A percentile compares a stretch with the other conserved stretches of the same genome.
Conservation (phyloP, 1,284 basidiomycete genomes). For the Sutorius eximius region DNA sequence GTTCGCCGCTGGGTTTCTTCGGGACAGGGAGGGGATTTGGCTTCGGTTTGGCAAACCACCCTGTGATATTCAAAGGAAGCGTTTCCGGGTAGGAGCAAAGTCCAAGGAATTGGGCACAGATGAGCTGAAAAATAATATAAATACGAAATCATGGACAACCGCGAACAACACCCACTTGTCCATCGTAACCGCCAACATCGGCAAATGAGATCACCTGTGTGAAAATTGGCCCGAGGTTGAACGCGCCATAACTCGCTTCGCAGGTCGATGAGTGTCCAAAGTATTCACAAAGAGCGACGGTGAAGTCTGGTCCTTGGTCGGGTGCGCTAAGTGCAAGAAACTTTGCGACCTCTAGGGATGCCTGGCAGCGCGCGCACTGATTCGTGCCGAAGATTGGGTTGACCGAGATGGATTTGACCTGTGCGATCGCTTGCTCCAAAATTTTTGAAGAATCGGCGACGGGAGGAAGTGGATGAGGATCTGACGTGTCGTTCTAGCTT, state of each 20-base stretch:
- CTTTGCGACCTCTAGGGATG: conserved; percentile 63
- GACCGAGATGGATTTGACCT: conserved; percentile 52
- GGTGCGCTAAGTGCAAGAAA: conserved; percentile 67
- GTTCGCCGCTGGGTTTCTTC: conserved; percentile 58
- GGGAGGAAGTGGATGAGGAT: conserved; percentile 66
- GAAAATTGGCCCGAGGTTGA: conserved; percentile 56
- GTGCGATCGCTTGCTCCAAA: conserved; percentile 50
- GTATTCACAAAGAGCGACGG: conserved; percentile 60
- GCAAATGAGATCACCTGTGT: conserved; percentile 70
- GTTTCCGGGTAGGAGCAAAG: conserved; percentile 53
- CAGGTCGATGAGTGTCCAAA: conserved; percentile 59
- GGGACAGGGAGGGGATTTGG: conserved; percentile 59
- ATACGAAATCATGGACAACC: conserved; percentile 25
- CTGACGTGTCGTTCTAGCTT: conserved; percentile 50
- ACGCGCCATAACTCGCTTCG: conserved; percentile 45
- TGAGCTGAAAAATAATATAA: conserved; percentile 35
- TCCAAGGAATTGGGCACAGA: conserved; percentile 56
- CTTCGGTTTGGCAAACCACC: conserved; percentile 68
- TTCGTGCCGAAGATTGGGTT: conserved; percentile 52
- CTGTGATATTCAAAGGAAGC: conserved; percentile 51
- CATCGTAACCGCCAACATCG: conserved; percentile 67
- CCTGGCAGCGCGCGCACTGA: conserved; percentile 63
- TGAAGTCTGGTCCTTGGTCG: conserved; percentile 56
- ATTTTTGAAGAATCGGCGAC: conserved; percentile 45
- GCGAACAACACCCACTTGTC: conserved; percentile 47